Base-by-base conservation (phyloP, 78 protist genomes). In the Thecamonas trahens region DNA sequence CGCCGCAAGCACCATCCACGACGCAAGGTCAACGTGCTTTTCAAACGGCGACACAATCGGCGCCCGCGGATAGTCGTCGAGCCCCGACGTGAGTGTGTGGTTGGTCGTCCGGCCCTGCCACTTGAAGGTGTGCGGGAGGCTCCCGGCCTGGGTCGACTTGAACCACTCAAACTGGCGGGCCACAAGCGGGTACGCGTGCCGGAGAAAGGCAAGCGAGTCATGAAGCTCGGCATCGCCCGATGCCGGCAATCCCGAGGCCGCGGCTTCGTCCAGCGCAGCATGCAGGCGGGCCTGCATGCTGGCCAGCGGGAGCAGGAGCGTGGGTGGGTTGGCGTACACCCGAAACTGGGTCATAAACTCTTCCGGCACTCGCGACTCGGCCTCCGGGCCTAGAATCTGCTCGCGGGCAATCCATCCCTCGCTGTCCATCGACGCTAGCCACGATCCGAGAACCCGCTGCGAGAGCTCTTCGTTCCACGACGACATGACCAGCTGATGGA, bases 321-420 rank as follows among this genome's bases (percentile, higher is more conserved):
- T 69, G 9, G 97, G 97, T 32, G 97, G 97, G 65, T 92, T 92
- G 11, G 93, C 95, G 40, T 71, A 8, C 29, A n/a, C 24, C 13
- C 8, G 28, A 6, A 1, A 5, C 52, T 82, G 84, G 44, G 67
- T 39, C 0, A 66, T 42, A 53, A 73, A 84, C 69, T 84, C 76
- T 31, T 28, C 15, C 1, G 85, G 89, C 11, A 84, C 89, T 20
- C 52, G 61, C 34, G 77, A 54, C 14, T n/a, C 32, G 29, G 92
- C 80, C 71, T 91, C 97, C 15, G n/a, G 54, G 34, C 97, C 98
- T 1, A 93, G 70, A 6, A 95, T 91, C 67, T 89, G 94, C 72
- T 95, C 98, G n/a, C 97, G 76, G 9, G 98, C 79, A 11, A 95
- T 80, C 98, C 98, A 95, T 11, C 98, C 98, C 28, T 79, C 40